Evolutionary conservation across 1,284 basidiomycete species (phyloP), one percentile per base, ranked within the genome.

Genomic region (Somion occarium): DNA sequence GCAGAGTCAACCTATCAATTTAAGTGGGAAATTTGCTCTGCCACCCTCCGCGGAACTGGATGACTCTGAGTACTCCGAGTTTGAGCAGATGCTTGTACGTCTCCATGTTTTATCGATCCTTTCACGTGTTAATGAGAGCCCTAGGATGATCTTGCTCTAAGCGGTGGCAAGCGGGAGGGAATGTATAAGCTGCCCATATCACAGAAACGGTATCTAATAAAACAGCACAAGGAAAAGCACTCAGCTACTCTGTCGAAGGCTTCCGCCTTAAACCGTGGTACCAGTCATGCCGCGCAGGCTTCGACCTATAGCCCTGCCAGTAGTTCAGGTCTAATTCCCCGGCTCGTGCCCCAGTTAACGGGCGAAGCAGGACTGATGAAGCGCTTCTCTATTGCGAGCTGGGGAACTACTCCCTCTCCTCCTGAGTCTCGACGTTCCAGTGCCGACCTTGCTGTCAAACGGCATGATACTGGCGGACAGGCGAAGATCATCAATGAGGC

Each of bases 91-190:
- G 71, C 75, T 92, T 64, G 88, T 90, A 61, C 48, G 81, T 70
- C 19, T 7, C 3, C 30, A 7, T 34, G 30, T 15, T 34, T 34
- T 34, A 15, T 19, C 27, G 44, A 25, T 51, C 34, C 46, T 41
- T 4, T 50, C 30, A n/a, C 46, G 48, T 65, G 13, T 39, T 45
- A 2, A 46, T 46, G 45, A 24, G 50, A 19, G 2, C 23, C 25
- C 3, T 49, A 85, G 88, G 79, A 88, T 55, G 78, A 83, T n/a
- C 63, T 91, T 20, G 89, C 82, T 11, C 65, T 93, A 52, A 91
- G 88, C 63, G 86, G 82, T 13, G 75, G 80, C 1, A 81, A 81
- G 58, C 78, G 88, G 42, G 72, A 72, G 4, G 78, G 75, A 0
- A 88, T 93, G 83, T 73, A 82, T 52, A 69, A 77, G 3, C 68